Base-by-base conservation (phyloP, 495 filamentous ascomycete species). In the Oleoguttula mirabilis region DNA sequence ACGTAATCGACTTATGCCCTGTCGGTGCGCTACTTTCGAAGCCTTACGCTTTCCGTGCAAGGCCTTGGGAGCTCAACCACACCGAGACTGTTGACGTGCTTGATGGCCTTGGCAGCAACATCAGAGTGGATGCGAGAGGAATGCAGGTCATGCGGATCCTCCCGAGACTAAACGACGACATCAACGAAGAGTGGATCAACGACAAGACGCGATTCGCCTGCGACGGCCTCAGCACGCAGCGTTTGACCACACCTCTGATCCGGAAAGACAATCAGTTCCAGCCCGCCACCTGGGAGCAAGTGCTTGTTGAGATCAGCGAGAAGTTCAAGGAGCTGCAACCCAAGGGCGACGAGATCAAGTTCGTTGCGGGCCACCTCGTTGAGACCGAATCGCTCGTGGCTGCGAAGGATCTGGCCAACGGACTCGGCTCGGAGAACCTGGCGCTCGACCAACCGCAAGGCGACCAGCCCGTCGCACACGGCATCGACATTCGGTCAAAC, bases 101-200 rank as follows among this genome's bases (percentile, higher is more conserved):
- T 20, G 84, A 98, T 57, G 90, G 77, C 12, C 66, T 98, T 35
- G 90, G 90, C 39, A 96, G 90, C 20, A 90, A 88, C 58, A 90
- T 98, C 52, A 73, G 92, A 24, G 78, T 96, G 4, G 90, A 98
- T 61, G 77, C 84, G 31, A 73, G 90, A 50, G 90, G 90, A n/a
- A 62, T 95, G 54, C 86, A 95, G 63, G 87, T 98, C 27, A 94
- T 96, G 90, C 76, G 92, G 40, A 71, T 98, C 41, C 56, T 93
- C 14, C 90, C 90, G 12, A 73, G 90, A 52, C 72, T 96, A 36
- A 98, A 96, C 59, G 90, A 98, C 52, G 87, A 96, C 58, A 75
- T 98, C 47, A 98, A 98, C 61, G 90, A 98, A 65, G 90, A 96
- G 65, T 98, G 90, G 90, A 94, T 98, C 57, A 88, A 95, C 57